phyloP scores from a whole-genome alignment of 306 rosid species.

The Cucurbita moschata region DNA sequence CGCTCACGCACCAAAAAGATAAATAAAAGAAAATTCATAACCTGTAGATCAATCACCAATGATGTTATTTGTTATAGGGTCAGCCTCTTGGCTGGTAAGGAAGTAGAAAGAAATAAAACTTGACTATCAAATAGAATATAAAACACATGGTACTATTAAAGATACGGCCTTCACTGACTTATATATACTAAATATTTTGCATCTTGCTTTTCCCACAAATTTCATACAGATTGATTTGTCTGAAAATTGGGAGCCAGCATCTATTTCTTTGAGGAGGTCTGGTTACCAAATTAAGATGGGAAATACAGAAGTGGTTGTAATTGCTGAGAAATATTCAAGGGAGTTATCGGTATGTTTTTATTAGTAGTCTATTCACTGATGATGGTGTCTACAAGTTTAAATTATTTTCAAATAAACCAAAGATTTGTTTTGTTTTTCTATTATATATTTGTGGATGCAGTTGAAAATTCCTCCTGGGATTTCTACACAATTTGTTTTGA shows the following conservation, averaged over 20 bases:
- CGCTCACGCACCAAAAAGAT: not conserved
- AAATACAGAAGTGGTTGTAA: slow-evolving; percentile 31
- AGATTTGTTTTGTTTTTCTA: not conserved
- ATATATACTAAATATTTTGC: not conserved
- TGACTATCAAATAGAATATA: not conserved
- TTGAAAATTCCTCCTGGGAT: slow-evolving; percentile 81
- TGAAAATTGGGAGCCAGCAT: slow-evolving; percentile 75
- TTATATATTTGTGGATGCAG: slow-evolving; percentile 28
- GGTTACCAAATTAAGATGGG: slow-evolving; percentile 55
- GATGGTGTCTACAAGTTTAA: slow-evolving; percentile 1
- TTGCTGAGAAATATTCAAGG: slow-evolving; percentile 63
- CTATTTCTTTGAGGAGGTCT: slow-evolving; percentile 54
- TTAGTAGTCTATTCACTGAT: not conserved
- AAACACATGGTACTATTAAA: not conserved
- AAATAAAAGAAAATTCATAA: not conserved
- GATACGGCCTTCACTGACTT: not conserved
- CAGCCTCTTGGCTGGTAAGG: not conserved
- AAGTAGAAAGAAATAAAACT: not conserved
- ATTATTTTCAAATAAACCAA: not conserved
- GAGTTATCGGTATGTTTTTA: slow-evolving; percentile 60
- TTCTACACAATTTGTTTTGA: slow-evolving; percentile 70
- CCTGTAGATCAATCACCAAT: not conserved
- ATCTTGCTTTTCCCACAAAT: slow-evolving; percentile 3
- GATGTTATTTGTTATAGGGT: not conserved
- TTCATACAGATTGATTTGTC: slow-evolving; percentile 55